Conservation (phyloP, 2,329 filamentous ascomycete species). For the Pseudocercospora cruenta region DNA sequence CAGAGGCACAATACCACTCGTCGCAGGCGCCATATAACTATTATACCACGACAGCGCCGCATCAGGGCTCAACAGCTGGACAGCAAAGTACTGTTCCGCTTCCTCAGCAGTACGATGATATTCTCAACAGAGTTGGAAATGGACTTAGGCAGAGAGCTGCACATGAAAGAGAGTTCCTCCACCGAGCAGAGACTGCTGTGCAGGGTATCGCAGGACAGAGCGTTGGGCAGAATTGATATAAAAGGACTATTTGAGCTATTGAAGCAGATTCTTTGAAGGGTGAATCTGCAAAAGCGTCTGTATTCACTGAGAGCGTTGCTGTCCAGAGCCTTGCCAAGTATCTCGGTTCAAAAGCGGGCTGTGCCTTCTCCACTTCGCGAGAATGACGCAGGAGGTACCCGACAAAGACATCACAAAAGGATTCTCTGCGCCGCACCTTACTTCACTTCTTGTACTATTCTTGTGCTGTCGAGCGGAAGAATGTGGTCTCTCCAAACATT, state of each 20-base stretch:
- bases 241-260: neutral
- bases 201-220: neutral
- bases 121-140: neutral
- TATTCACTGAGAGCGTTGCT: neutral
- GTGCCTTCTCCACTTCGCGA: neutral
- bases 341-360: neutral
- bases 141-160: neutral
- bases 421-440: neutral
- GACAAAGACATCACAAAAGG: neutral
- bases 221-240: neutral
- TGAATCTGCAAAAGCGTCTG: neutral
- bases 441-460: neutral
- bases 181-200: neutral
- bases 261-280: neutral
- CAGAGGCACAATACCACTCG: neutral
- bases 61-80: neutral
- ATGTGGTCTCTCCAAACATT: neutral
- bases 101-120: neutral
- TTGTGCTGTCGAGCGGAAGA: neutral
- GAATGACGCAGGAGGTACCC: neutral
- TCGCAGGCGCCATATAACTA: neutral
- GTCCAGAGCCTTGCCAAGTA: neutral
- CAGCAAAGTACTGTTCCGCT: neutral
- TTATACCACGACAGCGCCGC: neutral
- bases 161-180: neutral